Base-by-base conservation (phyloP, 495 filamentous ascomycete species). In the Clavariopsis aquatica region DNA sequence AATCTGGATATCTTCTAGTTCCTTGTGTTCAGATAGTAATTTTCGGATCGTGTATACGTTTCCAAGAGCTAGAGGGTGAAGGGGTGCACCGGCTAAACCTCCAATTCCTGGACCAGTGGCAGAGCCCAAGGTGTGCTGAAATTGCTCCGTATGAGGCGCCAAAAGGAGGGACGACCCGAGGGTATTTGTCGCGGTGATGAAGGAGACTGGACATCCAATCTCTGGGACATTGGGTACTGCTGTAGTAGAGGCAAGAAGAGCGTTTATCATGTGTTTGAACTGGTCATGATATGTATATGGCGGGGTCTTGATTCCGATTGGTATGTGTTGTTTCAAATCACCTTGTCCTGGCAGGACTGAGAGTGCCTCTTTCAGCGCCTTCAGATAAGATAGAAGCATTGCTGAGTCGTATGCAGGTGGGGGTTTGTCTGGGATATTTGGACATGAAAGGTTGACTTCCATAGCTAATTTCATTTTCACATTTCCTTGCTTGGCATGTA, bases 371-470 rank as follows among this genome's bases (percentile, higher is more conserved):
- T 67, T 62, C n/a, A 86, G 71, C 0, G 66, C 24, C 0, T 47
- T 28, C 3, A 90, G 71, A 65, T 89, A 89, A 19, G 69, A 60
- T 0, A 56, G 20, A 17, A 91, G 71, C 0, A 74, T 69, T 0
- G 61, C 45, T 9, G 73, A 68, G 8, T 78, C 78, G 73, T 90
- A 91, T 0, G 88, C 88, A 2, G 87, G 87, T 13, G 89, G 88
- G 0, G 87, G 87, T 28, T 80, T 80, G 46, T 76, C 69, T 17
- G 80, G 78, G 58, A 91, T 91, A 74, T 91, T 90, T 0, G 88
- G 88, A 68, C 88, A 91, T 65, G 81, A 85, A 47, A 91, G 83
- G 69, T 91, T 91, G 62, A 91, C 76, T 70, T 91, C 88, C 74
- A 89, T 80, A 19, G 82, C 80, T 4, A 90, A 69, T 1, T 75